A percentile compares a stretch with the other conserved stretches of the same genome.
Evolutionary conservation across 768 basidiomycete species (phyloP).

Genomic region (Collybia mongolica): DNA sequence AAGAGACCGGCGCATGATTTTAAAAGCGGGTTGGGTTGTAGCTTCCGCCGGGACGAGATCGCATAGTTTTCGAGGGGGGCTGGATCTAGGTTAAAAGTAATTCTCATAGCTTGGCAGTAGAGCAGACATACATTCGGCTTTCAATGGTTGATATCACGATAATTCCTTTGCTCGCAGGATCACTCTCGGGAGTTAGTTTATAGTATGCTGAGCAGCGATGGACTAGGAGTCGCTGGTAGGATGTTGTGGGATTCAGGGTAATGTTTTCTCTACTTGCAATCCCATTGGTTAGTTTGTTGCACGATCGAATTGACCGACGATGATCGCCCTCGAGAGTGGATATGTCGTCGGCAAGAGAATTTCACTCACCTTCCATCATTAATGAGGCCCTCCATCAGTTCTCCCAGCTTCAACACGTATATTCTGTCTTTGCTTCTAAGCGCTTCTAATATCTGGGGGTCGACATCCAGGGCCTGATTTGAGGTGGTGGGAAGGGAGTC

Average conservation of each 20-base stretch:
- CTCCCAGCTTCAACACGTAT: slow-evolving; percentile 86
- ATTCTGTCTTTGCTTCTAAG: slow-evolving; percentile 86
- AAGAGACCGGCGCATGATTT: slow-evolving; percentile 77
- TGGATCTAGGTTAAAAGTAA: slow-evolving; percentile 28
- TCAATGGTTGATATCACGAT: slow-evolving; percentile 55
- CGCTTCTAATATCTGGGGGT: slow-evolving; percentile 82
- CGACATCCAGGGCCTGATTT: slow-evolving; percentile 46
- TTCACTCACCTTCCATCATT: slow-evolving; percentile 64
- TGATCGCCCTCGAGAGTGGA: neutral
- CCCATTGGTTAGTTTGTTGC: slow-evolving; percentile 18
- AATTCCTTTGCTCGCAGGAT: slow-evolving; percentile 63
- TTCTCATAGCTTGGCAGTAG: neutral
- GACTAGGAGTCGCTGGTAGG: slow-evolving; percentile 84
- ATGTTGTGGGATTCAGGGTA: slow-evolving; percentile 67
- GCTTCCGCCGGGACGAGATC: slow-evolving; percentile 80
- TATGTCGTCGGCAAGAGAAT: neutral
- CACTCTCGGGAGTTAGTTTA: slow-evolving; percentile 68
- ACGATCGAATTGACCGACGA: neutral
- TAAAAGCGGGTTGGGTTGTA: slow-evolving; percentile 71
- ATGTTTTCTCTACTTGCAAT: slow-evolving; percentile 48
- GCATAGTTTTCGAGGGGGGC: slow-evolving; percentile 66
- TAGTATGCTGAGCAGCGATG: slow-evolving; percentile 86
- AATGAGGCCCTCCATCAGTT: slow-evolving; percentile 80
- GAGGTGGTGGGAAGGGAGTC: slow-evolving; percentile 15
- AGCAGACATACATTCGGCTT: slow-evolving; percentile 67